Evolutionary conservation across 2,329 filamentous ascomycete species (phyloP).

Genomic region (Daldinia eschscholtzii): DNA sequence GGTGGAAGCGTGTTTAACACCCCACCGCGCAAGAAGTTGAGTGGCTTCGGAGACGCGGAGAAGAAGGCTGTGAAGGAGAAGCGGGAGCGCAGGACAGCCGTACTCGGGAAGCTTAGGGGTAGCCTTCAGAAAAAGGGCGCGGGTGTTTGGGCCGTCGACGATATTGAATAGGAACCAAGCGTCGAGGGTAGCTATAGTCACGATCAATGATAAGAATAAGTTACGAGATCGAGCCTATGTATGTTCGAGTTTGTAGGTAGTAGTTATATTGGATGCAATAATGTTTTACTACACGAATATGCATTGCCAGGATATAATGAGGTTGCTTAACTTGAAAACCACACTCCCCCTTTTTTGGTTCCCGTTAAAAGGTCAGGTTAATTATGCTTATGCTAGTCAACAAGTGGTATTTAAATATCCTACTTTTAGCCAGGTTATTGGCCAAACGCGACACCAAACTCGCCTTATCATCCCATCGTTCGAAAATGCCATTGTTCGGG

Average conservation of each 20-base stretch:
- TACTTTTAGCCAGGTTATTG: constrained; percentile 12
- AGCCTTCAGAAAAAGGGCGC: constrained; percentile 65
- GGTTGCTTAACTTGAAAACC: background rate
- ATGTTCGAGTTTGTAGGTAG: constrained; percentile 17
- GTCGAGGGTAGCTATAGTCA: background rate
- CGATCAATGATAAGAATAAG: constrained; percentile 2
- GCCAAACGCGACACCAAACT: constrained; percentile 14
- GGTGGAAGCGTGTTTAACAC: constrained; percentile 54
- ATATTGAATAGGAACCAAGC: constrained; percentile 56
- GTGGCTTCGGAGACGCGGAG: constrained; percentile 70
- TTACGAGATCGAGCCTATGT: constrained; percentile 6
- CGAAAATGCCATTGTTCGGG: constrained; percentile 25
- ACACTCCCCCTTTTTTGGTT: background rate
- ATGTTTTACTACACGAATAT: constrained; percentile 12
- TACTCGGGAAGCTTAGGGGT: constrained; percentile 64
- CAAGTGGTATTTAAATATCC: constrained; percentile 24
- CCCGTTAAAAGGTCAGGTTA: constrained; percentile 6
- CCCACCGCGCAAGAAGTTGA: constrained; percentile 71
- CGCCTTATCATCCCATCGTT: constrained; percentile 20
- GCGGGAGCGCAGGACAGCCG: constrained; percentile 64
- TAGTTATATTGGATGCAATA: constrained; percentile 5
- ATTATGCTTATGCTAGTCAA: constrained; percentile 15
- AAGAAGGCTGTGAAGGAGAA: constrained; percentile 68
- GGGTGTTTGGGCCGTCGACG: constrained; percentile 64
- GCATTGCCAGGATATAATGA: background rate